A percentile compares a stretch with the other conserved stretches of the same genome.
phyloP scores from a whole-genome alignment of 768 basidiomycete species.

The Naganishia antarctica region DNA sequence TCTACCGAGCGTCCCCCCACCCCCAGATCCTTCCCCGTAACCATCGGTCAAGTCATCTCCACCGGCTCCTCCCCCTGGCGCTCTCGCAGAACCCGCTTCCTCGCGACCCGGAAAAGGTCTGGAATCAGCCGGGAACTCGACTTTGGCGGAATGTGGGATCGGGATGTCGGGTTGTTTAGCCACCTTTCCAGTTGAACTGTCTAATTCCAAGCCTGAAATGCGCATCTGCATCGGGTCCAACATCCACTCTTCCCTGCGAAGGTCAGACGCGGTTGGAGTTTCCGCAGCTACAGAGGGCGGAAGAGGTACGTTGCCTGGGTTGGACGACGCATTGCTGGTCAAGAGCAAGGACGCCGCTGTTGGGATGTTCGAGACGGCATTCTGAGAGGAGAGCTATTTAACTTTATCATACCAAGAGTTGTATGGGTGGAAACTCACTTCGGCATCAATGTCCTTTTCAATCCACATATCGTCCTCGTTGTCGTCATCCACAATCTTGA shows the following conservation, averaged over 20 bases:
- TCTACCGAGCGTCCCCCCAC: slow-evolving; percentile 56
- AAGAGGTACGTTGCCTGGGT: slow-evolving; percentile 54
- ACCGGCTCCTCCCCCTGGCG: slow-evolving; percentile 28
- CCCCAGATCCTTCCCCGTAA: slow-evolving; percentile 51
- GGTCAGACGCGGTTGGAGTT: slow-evolving; percentile 25
- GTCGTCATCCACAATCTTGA: slow-evolving; percentile 62
- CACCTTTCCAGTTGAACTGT: slow-evolving; percentile 19
- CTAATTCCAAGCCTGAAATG: slow-evolving; percentile 38
- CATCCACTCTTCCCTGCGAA: slow-evolving; percentile 82
- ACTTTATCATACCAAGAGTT: not conserved
- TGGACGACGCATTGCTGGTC: slow-evolving; percentile 58
- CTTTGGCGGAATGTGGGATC: slow-evolving; percentile 35
- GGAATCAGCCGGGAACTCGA: slow-evolving; percentile 1
- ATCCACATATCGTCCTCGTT: slow-evolving; percentile 64
- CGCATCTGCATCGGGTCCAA: slow-evolving; percentile 52
- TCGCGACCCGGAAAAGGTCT: too few relatives aligned
- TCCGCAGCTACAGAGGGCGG: slow-evolving; percentile 54
- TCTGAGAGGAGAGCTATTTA: not conserved
- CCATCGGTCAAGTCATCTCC: slow-evolving; percentile 44
- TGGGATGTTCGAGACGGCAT: slow-evolving; percentile 60
- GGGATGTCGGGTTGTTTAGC: slow-evolving; percentile 24
- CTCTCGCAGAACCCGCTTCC: too few relatives aligned
- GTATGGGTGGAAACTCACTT: slow-evolving; percentile 12
- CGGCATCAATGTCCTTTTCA: slow-evolving; percentile 39
- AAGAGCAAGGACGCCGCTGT: slow-evolving; percentile 67